phyloP scores from a whole-genome alignment of 163 green algal genomes.

The Chlamydomonas reinhardtii region DNA sequence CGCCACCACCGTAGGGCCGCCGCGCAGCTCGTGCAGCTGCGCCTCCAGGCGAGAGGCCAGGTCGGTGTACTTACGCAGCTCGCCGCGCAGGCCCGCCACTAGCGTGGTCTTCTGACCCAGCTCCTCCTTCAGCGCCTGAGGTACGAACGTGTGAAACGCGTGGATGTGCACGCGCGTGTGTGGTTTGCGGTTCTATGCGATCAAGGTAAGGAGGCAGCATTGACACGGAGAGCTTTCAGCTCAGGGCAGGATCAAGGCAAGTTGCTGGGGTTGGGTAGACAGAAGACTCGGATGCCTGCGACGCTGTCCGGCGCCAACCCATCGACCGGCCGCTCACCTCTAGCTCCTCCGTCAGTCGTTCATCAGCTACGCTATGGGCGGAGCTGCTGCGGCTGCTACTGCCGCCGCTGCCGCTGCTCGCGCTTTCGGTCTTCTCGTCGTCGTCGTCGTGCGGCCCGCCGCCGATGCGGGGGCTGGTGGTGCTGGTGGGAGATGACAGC shows the following conservation, averaged over 20 bases:
- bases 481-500: too few species aligned
- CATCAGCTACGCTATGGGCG: conserved; percentile 35
- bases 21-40: conserved; percentile 30
- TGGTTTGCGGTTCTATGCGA: too few species aligned
- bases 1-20: too few species aligned
- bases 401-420: neutral
- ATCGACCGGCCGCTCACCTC: conserved; percentile 1
- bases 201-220: too few species aligned
- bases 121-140: conserved; percentile 49
- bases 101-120: conserved; percentile 48
- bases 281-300: too few species aligned
- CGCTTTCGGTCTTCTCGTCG: neutral
- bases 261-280: too few species aligned
- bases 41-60: conserved; percentile 20
- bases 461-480: neutral
- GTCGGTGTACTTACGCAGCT: conserved; percentile 56
- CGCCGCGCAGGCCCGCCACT: conserved; percentile 43
- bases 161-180: too few species aligned
- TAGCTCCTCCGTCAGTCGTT: conserved; percentile 33
- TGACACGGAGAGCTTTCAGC: too few species aligned
- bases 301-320: too few species aligned
- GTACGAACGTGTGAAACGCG: too few species aligned
- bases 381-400: conserved; percentile 15
- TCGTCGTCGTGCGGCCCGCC: neutral
- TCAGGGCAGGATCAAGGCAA: too few species aligned